Evolutionary conservation across 73 alveolate genomes (phyloP), one percentile per base, ranked within the genome.

Genomic region (Tetrahymena borealis): DNA sequence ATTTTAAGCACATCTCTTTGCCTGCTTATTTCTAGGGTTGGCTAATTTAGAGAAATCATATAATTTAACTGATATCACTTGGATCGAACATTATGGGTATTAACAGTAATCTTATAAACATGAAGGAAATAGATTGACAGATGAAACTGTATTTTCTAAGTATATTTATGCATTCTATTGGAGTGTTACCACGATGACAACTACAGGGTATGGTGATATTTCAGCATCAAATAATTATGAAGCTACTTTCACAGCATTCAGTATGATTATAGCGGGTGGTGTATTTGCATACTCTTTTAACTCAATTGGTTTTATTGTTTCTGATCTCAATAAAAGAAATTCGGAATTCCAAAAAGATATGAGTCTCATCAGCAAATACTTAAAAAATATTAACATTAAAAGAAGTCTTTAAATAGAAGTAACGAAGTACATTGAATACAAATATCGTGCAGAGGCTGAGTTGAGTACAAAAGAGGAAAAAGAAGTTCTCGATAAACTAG

Each of bases 151-250:
- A 0, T 93, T 77, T 77, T 60, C 41, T 13, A 85, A 42, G 42
- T 93, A 93, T 39, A 93, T 39, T 31, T 60, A 85, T 33, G 35
- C 95, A 4, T 93, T 93, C 38, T 93, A 93, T 40, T 93, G 95
- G 95, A 92, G 93, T 20, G 91, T 92, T 32, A 93, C 91, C 90
- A 93, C 95, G 24, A 93, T 93, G 95, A 38, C 93, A n/a, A 93
- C 95, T 5, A 92, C 91, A 39, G 95, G 95, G 4, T 93, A 93
- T 85, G 95, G 95, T 39, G 95, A 93, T 20, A 85, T 93, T 31
- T 60, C 95, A 31, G 91, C 95, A 79, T 36, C 90, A 0, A 93
- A 93, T 93, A 60, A 93, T 35, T 39, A 31, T 33, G 95, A 93
- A 33, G 78, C 85, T 13, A 60, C 91, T 1, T 78, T 90, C 12